These are phyloP conservation scores for Suillus weaverae DNA, from an alignment of 768 basidiomycete genomes.

Conservation along the genomic window DNA sequence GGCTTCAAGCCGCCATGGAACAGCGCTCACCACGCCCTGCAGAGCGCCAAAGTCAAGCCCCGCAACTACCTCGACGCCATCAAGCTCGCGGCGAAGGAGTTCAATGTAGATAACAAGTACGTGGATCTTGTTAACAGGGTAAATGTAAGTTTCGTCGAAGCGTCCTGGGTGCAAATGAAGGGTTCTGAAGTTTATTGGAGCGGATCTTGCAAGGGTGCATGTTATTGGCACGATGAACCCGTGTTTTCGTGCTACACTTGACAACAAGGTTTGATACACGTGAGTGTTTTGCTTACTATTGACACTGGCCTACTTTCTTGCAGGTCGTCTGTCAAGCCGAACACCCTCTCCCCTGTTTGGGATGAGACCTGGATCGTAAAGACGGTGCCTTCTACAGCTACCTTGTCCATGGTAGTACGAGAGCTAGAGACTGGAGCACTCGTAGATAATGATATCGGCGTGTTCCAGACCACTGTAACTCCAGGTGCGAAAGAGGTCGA, in stretches of 20 bases:
- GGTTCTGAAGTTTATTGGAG: constrained; percentile 61
- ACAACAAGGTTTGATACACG: constrained; percentile 65
- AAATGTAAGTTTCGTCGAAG: constrained; percentile 8
- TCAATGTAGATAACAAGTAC: constrained; percentile 42
- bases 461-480: constrained; percentile 51
- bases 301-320: not conserved
- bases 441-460: constrained; percentile 66
- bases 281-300: constrained; percentile 35
- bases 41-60: constrained; percentile 14
- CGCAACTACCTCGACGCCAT: constrained; percentile 34
- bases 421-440: constrained; percentile 65
- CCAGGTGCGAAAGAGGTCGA: constrained; percentile 65
- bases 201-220: constrained; percentile 70
- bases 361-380: constrained; percentile 73
- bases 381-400: constrained; percentile 68
- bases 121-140: constrained; percentile 62
- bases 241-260: constrained; percentile 69
- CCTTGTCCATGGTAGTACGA: constrained; percentile 57
- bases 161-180: constrained; percentile 11
- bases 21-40: constrained; percentile 9
- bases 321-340: constrained; percentile 65
- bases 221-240: constrained; percentile 64
- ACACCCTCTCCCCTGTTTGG: constrained; percentile 67
- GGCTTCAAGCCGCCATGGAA: constrained; percentile 14
- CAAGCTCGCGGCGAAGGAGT: constrained; percentile 32